Base-by-base conservation (phyloP, 2,329 filamentous ascomycete species). In the Microcera coccophila region DNA sequence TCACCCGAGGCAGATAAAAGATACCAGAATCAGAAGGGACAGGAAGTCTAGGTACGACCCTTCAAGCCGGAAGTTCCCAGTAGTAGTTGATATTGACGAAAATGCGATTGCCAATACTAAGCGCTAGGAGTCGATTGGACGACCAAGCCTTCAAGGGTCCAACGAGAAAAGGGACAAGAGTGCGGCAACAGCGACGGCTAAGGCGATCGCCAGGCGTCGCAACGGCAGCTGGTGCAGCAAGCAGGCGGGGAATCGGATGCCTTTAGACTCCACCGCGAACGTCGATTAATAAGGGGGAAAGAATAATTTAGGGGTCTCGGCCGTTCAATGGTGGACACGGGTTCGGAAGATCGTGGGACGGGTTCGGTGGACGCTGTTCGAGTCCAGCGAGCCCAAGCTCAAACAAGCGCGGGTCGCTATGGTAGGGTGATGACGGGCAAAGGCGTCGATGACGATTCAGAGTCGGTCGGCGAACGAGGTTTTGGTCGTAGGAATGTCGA, bases 401-500 rank as follows among this genome's bases (percentile, higher is more conserved):
- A 32, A 32, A 32, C 15, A 32, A 32, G 29, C 29, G 29, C 29
- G 5, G 15, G 15, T n/a, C 29, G 29, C 29, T 32, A 32, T 8
- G 29, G 15, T 32, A 8, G 29, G 15, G 24, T 28, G 9, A 17
- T 14, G 29, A 32, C 29, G 29, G 29, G 36, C 15, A 12, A 9
- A 37, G 35, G 26, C 26, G 19, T 8, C 36, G 38, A 38, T 44
- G 50, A 39, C 39, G 36, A 35, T 46, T 39, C 19, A 42, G 38
- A 43, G 24, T 57, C 55, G 55, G 55, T 58, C 53, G 47, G 53
- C 54, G 39, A 54, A 58, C 53, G 39, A 44, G 52, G 54, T 42
- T 47, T 58, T 54, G 55, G 8, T 32, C 15, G 29, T 8, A n/a
- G 29, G 29, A n/a, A 32, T 17, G 29, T 5, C 29, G 15, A 32